phyloP scores from a whole-genome alignment of 2,329 filamentous ascomycete genomes.

The Davidsoniella eucalypti region DNA sequence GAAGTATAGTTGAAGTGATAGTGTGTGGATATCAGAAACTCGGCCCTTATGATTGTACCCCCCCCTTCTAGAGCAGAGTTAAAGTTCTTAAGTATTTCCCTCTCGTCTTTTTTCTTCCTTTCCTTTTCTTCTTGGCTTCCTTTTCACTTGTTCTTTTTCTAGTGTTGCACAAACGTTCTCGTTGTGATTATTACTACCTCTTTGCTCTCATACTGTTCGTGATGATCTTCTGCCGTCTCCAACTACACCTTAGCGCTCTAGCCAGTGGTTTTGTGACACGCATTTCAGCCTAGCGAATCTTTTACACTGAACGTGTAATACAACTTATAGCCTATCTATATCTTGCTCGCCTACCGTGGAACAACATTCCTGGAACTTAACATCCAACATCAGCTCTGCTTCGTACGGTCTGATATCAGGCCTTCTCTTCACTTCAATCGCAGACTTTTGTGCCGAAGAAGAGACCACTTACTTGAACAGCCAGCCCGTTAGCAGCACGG shows the following conservation, averaged over 20 bases:
- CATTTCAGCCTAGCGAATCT: neutral
- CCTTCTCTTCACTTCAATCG: too few species aligned
- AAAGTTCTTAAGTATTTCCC: neutral
- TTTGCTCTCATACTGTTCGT: constrained; percentile 1
- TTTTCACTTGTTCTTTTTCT: neutral
- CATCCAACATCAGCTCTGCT: too few species aligned
- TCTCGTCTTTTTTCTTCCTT: neutral
- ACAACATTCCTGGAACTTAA: too few species aligned
- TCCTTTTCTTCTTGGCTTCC: neutral
- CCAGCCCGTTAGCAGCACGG: too few species aligned
- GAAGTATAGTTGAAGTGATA: too few species aligned
- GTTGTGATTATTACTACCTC: neutral
- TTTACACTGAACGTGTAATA: neutral
- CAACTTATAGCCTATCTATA: neutral
- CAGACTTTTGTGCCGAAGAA: too few species aligned
- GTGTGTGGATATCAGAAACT: too few species aligned
- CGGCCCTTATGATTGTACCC: neutral
- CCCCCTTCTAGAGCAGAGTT: neutral
- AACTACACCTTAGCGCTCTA: constrained; percentile 10
- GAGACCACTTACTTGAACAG: too few species aligned
- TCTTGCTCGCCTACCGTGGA: neutral
- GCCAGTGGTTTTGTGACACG: constrained; percentile 2
- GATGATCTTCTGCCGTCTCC: constrained; percentile 9
- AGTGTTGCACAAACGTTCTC: neutral
- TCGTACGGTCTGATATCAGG: too few species aligned